Percentiles rank a stretch among this genome's conserved stretches.
Conservation (phyloP, 2,329 filamentous ascomycete species). For the Cladophialophora immunda region DNA sequence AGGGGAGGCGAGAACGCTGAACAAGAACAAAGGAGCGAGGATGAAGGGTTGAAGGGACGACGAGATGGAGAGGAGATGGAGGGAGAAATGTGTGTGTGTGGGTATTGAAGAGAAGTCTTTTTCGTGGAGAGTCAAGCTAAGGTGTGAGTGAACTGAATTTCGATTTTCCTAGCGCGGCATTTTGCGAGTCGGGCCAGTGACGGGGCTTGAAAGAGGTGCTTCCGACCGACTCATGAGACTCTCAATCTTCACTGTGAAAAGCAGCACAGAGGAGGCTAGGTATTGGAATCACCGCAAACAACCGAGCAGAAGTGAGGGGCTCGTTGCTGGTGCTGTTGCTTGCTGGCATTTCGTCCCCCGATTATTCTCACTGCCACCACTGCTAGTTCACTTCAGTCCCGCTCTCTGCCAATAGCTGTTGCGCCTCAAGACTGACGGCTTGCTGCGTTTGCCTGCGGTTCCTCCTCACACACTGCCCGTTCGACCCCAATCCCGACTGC, state of each 20-base stretch:
- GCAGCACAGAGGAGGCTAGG: conserved; percentile 4
- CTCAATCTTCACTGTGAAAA: conserved; percentile 6
- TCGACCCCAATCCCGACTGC: conserved; percentile 17
- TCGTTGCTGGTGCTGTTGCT: conserved; percentile 6
- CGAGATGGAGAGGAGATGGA: conserved; percentile 16
- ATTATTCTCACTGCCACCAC: conserved; percentile 9
- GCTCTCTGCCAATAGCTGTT: conserved; percentile 1
- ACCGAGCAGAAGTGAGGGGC: conserved; percentile 19
- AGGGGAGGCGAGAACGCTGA: conserved; percentile 26
- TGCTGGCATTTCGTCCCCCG: conserved; percentile 7
- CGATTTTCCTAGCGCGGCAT: conserved; percentile 37
- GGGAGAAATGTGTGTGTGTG: conserved; percentile 28
- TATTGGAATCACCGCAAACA: conserved; percentile 8
- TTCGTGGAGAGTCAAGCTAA: conserved; percentile 27
- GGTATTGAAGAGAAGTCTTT: conserved; percentile 33
- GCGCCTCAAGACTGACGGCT: conserved; percentile 2
- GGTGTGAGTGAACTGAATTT: conserved; percentile 32
- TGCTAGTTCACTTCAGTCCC: conserved; percentile 3
- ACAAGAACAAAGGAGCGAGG: conserved; percentile 20
- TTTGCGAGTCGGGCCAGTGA: conserved; percentile 22
- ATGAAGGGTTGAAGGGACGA: conserved; percentile 11
- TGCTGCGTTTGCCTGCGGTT: conserved; percentile 20
- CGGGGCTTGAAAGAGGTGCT: conserved; percentile 9
- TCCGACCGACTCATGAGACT: conserved; percentile 9
- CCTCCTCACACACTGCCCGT: conserved; percentile 1